These are phyloP conservation scores for Fomitopsis serialis DNA, from an alignment of 768 basidiomycete genomes.

Conservation along the genomic window DNA sequence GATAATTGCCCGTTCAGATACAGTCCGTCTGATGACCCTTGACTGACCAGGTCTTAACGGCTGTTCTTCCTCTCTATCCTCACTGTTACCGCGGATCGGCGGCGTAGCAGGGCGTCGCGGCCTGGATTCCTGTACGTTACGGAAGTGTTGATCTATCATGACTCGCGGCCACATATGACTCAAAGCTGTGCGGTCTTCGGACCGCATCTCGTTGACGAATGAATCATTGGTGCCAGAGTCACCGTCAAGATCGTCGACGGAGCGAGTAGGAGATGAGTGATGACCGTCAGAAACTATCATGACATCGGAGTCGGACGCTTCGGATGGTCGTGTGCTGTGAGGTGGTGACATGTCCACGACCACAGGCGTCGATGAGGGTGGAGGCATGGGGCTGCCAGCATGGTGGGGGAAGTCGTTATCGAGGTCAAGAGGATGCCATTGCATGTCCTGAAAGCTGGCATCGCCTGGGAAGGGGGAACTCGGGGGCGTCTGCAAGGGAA, in stretches of 20 bases:
- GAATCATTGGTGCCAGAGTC: background rate
- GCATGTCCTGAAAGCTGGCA: background rate
- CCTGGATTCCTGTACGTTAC: conserved; percentile 5
- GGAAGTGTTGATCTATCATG: conserved; percentile 37
- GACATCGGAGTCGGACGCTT: conserved; percentile 15
- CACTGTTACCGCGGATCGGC: conserved; percentile 5
- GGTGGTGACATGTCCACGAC: background rate
- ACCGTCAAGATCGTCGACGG: background rate
- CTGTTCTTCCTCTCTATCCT: conserved; percentile 24
- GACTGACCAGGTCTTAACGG: conserved; percentile 50
- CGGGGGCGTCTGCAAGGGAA: background rate
- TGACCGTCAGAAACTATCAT: conserved; percentile 13
- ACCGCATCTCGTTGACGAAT: background rate
- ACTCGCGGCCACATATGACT: conserved; percentile 49
- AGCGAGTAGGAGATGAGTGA: background rate
- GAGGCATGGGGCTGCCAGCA: background rate
- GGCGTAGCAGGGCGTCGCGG: background rate
- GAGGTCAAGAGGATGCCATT: background rate
- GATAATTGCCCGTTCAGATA: conserved; percentile 18
- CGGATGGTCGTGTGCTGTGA: conserved; percentile 2
- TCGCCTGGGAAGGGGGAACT: background rate
- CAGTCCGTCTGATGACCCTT: conserved; percentile 31
- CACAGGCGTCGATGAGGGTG: background rate
- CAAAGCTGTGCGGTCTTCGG: conserved; percentile 30
- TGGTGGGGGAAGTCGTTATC: background rate